Base-by-base conservation (phyloP, 371 early-diverging fungal species). In the Umbelopsis sp. region DNA sequence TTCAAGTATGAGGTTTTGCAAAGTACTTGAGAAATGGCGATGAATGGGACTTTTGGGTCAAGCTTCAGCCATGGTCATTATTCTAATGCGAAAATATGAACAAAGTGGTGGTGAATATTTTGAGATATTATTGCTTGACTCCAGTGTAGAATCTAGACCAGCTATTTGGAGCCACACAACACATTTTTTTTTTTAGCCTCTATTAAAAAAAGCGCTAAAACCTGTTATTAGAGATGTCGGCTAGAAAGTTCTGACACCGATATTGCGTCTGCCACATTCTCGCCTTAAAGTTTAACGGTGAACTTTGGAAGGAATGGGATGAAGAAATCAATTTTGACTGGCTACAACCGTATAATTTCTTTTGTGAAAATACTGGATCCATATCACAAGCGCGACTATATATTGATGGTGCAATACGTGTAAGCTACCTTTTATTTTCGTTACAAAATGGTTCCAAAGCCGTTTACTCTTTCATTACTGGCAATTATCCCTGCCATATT, bases 261-360 rank as follows among this genome's bases (percentile, higher is more conserved):
- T 57, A 57, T 29, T 29, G 18, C 32, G 32, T 10, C 29, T 29
- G 35, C 35, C 57, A 57, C 57, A 57, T 57, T 57, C 57, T 57
- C 57, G 29, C 57, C 45, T 57, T 16, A 29, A 57, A 57, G 37
- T 57, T 57, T 57, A 57, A 57, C 57, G 57, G 57, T 57, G 57
- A 35, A 57, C 35, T 57, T 57, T 57, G 14, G 57, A 57, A 57
- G 57, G 57, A 51, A 51, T 51, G 52, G 52, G 18, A 29, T 20
- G 53, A 14, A 24, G 32, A 53, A 51, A 57, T 35, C 29, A 29
- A 57, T 57, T 57, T 35, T 35, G 35, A 35, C 57, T 57, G 57
- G 35, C 48, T 20, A 18, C 11, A 48, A 20, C 5, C 48, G 18
- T 16, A 48, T 41, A 41, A 41, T 41, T 48, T 48, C 29, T 57